Conservation (phyloP, 176 grass and related monocot genomes). For the Avena sativa region DNA sequence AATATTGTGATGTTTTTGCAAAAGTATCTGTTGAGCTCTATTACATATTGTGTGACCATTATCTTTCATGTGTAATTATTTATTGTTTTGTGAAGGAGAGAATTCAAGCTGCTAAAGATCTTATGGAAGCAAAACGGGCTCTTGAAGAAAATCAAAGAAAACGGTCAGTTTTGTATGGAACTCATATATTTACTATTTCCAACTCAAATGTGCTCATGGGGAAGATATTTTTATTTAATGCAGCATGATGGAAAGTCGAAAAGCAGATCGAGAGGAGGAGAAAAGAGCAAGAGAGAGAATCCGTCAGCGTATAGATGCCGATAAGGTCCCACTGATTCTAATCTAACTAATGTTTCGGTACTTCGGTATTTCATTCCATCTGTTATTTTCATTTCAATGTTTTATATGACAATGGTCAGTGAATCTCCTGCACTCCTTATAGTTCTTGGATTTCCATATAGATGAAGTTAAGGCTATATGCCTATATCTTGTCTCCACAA, state of each 20-base stretch:
- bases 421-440: neutral
- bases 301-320: constrained; percentile 65
- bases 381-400: constrained; percentile 3
- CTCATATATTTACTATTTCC: neutral
- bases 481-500: constrained; percentile 1
- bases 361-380: neutral
- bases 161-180: constrained; percentile 56
- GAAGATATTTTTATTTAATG: constrained; percentile 39
- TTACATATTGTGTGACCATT: constrained; percentile 13
- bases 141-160: constrained; percentile 86
- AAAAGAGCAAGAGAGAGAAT: constrained; percentile 84
- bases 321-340: constrained; percentile 61
- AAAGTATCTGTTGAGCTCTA: neutral
- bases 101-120: constrained; percentile 66
- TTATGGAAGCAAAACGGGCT: constrained; percentile 69
- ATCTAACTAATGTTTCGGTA: neutral
- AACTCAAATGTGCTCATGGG: constrained; percentile 11
- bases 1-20: neutral
- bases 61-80: constrained; percentile 31
- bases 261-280: constrained; percentile 82
- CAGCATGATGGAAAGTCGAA: constrained; percentile 67
- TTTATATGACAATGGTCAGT: neutral
- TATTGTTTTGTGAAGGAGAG: constrained; percentile 56
- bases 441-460: constrained; percentile 11
- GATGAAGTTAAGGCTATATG: constrained; percentile 8